Conservation (phyloP, 1,284 basidiomycete species). For the Ceratobasidium sp. region DNA sequence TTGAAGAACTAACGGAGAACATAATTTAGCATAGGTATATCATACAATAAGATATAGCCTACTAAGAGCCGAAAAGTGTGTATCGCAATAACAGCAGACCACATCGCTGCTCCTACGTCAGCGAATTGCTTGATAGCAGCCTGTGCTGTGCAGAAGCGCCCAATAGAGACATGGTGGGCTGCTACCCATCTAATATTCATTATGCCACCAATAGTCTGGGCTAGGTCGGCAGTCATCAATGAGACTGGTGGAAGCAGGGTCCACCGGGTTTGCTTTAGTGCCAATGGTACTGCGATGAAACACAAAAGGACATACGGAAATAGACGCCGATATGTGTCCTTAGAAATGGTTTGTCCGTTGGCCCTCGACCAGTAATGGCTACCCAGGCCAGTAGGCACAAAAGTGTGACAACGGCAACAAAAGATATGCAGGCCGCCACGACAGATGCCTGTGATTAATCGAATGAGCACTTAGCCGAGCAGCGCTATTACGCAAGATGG, state of each 20-base stretch:
- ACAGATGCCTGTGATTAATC: constrained; percentile 7
- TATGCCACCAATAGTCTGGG: constrained; percentile 51
- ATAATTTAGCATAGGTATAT: constrained; percentile 42
- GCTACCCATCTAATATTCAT: constrained; percentile 52
- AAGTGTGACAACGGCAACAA: constrained; percentile 6
- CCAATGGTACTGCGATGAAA: not conserved
- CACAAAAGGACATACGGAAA: constrained; percentile 6
- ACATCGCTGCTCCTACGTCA: constrained; percentile 54
- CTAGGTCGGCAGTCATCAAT: constrained; percentile 51
- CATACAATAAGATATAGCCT: not conserved
- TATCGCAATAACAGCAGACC: constrained; percentile 50
- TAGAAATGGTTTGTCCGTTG: constrained; percentile 23
- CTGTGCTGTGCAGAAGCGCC: constrained; percentile 51
- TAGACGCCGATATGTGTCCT: constrained; percentile 31
- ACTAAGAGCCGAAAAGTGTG: constrained; percentile 25
- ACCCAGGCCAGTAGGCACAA: constrained; percentile 19
- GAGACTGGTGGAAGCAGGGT: constrained; percentile 44
- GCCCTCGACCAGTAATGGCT: constrained; percentile 28
- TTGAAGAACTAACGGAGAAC: constrained; percentile 28
- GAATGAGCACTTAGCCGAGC: not conserved
- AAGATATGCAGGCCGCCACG: constrained; percentile 33
- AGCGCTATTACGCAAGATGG: not conserved
- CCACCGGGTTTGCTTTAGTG: not conserved
- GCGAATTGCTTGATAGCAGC: constrained; percentile 54
- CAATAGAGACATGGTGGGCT: constrained; percentile 50